Evolutionary conservation across 2,329 filamentous ascomycete species (phyloP).

Genomic region (Fusarium gaditjirri): DNA sequence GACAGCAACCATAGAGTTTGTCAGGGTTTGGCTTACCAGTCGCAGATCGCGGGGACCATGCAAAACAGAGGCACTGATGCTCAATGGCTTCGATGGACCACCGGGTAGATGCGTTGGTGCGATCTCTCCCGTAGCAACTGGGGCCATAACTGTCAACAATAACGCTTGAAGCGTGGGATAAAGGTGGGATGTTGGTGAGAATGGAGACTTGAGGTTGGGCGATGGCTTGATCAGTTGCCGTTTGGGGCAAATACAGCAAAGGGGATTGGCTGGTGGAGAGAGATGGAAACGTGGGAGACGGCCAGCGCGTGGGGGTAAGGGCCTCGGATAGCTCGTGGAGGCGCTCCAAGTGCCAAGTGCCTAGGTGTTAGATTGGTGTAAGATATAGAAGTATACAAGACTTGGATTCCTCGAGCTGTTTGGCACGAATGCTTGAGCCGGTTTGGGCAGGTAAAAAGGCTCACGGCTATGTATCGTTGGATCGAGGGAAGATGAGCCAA

Average conservation of each 20-base stretch:
- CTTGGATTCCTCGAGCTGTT: constrained; percentile 23
- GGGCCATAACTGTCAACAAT: constrained; percentile 56
- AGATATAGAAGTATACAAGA: constrained; percentile 22
- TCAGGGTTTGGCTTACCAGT: constrained; percentile 58
- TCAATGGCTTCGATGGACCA: constrained; percentile 53
- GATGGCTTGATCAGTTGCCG: constrained; percentile 48
- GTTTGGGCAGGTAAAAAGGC: constrained; percentile 16
- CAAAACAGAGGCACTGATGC: constrained; percentile 65
- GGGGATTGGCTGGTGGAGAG: constrained; percentile 45
- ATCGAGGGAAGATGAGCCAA: constrained; percentile 17
- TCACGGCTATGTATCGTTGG: constrained; percentile 27
- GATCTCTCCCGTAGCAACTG: constrained; percentile 59
- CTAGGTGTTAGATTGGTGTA: constrained; percentile 20
- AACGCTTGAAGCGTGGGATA: constrained; percentile 67
- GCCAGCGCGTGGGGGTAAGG: constrained; percentile 43
- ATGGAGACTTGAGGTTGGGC: constrained; percentile 42
- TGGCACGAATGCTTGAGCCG: constrained; percentile 25
- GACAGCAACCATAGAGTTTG: constrained; percentile 5
- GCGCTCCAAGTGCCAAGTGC: constrained; percentile 39
- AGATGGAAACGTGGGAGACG: constrained; percentile 42
- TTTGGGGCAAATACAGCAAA: constrained; percentile 42
- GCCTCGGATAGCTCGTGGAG: constrained; percentile 41
- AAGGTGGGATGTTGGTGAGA: constrained; percentile 56
- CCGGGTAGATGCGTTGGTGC: constrained; percentile 57
- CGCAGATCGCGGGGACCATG: constrained; percentile 67